Evolutionary conservation across 805 yeast genomes (phyloP).

Genomic region (Hanseniaspora pseudoguilliermondii): DNA sequence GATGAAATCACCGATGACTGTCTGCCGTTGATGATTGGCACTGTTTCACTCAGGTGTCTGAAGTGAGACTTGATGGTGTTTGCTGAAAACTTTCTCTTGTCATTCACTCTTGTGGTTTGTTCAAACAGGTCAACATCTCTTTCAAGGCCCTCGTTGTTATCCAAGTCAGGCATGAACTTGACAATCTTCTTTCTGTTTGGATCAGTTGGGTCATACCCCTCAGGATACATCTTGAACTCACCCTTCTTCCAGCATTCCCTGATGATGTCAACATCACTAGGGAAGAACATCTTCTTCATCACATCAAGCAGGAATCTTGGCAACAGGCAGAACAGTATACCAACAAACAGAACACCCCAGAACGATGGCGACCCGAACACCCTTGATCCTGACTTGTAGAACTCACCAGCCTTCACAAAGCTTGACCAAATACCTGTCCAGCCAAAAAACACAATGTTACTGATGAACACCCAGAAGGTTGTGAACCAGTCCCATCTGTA

Average conservation of each 20-base stretch:
- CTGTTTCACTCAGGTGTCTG: slow-evolving; percentile 8
- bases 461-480: slow-evolving; percentile 39
- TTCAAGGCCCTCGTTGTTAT: slow-evolving; percentile 17
- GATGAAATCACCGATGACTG: slow-evolving; percentile 6
- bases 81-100: not conserved
- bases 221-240: slow-evolving; percentile 53
- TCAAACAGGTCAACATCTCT: slow-evolving; percentile 5
- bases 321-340: slow-evolving; percentile 48
- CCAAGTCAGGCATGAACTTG: slow-evolving; percentile 21
- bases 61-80: slow-evolving; percentile 8
- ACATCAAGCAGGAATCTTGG: slow-evolving; percentile 58
- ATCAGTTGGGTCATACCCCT: slow-evolving; percentile 67
- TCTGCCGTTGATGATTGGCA: slow-evolving; percentile 11
- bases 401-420: slow-evolving; percentile 39
- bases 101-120: not conserved
- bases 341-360: slow-evolving; percentile 59
- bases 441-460: slow-evolving; percentile 47
- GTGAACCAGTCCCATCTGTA: slow-evolving; percentile 76
- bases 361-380: slow-evolving; percentile 47
- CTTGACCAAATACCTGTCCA: slow-evolving; percentile 80
- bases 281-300: slow-evolving; percentile 39
- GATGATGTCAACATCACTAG: slow-evolving; percentile 59
- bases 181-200: slow-evolving; percentile 48
- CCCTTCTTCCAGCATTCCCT: slow-evolving; percentile 59
- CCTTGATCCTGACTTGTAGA: slow-evolving; percentile 53